These are phyloP conservation scores for Onygena corvina DNA, from an alignment of 2,329 filamentous ascomycete genomes.

Conservation along the genomic window DNA sequence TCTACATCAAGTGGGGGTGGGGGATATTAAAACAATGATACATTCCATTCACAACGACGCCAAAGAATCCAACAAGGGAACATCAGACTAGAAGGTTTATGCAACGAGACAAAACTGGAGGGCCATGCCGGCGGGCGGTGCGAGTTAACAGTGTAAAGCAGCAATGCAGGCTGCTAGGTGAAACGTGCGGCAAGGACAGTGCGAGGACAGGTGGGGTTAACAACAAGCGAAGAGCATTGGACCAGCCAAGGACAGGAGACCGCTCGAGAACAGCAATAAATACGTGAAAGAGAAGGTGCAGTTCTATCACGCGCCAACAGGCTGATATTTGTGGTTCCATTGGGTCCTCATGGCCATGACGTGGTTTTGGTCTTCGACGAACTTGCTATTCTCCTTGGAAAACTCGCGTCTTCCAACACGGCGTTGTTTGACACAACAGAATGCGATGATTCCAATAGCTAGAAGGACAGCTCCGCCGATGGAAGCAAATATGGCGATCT, in stretches of 20 bases:
- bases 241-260: conserved; percentile 11
- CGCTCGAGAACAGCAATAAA: background rate
- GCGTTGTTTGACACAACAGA: conserved; percentile 42
- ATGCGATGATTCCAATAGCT: conserved; percentile 27
- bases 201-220: background rate
- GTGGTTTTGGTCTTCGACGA: conserved; percentile 29
- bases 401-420: conserved; percentile 40
- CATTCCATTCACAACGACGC: background rate
- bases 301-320: conserved; percentile 8
- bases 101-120: background rate
- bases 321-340: conserved; percentile 28
- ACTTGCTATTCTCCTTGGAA: conserved; percentile 37
- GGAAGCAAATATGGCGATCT: conserved; percentile 37
- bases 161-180: background rate
- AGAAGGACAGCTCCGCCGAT: conserved; percentile 26
- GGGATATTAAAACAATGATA: background rate
- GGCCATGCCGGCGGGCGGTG: background rate
- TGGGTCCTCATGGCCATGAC: conserved; percentile 29
- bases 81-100: background rate
- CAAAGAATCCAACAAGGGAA: conserved; percentile 1
- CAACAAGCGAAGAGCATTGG: conserved; percentile 4
- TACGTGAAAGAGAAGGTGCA: background rate
- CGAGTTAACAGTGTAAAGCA: background rate
- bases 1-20: background rate
- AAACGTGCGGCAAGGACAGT: background rate